phyloP scores from a whole-genome alignment of 306 rosid species.

The Mimosa bimucronata region DNA sequence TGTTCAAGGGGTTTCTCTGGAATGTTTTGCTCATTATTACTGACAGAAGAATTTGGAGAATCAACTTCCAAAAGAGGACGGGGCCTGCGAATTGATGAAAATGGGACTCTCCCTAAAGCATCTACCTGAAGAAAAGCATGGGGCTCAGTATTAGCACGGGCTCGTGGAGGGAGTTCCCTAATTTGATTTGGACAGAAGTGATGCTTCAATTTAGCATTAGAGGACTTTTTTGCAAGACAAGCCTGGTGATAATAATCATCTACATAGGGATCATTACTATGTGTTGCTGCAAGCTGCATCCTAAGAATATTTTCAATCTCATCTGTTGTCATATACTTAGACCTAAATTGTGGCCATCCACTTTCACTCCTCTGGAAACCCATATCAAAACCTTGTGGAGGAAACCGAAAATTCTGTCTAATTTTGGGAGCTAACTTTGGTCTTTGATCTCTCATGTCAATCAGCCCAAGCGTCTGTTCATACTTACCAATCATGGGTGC shows the following conservation, averaged over 20 bases:
- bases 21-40: constrained; percentile 65
- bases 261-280: constrained; percentile 95
- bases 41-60: constrained; percentile 63
- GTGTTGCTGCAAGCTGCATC: constrained; percentile 95
- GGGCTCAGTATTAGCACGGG: constrained; percentile 80
- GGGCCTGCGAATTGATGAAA: constrained; percentile 98
- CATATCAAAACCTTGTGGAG: constrained; percentile 69
- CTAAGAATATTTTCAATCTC: constrained; percentile 90
- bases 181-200: constrained; percentile 89
- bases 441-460: constrained; percentile 83
- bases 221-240: constrained; percentile 79
- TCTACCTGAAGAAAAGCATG: constrained; percentile 99
- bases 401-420: constrained; percentile 61
- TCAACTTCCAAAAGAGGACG: constrained; percentile 99
- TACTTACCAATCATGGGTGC: constrained; percentile 67
- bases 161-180: constrained; percentile 82
- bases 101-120: constrained; percentile 98
- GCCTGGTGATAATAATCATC: constrained; percentile 97
- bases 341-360: constrained; percentile 85
- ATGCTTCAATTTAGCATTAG: constrained; percentile 82
- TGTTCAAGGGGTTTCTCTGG: constrained; percentile 93
- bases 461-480: constrained; percentile 79
- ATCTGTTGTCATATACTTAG: constrained; percentile 82
- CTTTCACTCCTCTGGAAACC: constrained; percentile 53
- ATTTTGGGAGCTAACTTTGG: constrained; percentile 61